Conservation (phyloP, 2,329 filamentous ascomycete genomes). For the Cladosporium sphaerospermum region DNA sequence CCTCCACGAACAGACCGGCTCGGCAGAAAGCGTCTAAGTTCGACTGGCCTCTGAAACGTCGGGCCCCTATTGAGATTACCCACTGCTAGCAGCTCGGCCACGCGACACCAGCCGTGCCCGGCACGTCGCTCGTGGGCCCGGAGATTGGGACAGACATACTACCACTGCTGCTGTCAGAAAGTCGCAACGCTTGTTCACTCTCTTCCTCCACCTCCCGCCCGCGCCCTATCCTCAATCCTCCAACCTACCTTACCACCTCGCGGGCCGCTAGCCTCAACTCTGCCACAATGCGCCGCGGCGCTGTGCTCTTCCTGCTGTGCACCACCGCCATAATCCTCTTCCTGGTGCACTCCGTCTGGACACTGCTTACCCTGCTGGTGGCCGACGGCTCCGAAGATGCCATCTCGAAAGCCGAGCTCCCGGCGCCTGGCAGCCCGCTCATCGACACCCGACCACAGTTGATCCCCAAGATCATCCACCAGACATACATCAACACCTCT, state of each 20-base stretch:
- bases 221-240: not conserved
- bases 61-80: slow-evolving; percentile 2
- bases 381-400: slow-evolving; percentile 62
- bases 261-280: not conserved
- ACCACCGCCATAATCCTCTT: slow-evolving; percentile 59
- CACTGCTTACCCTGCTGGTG: slow-evolving; percentile 62
- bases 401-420: slow-evolving; percentile 60
- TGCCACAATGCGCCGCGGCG: slow-evolving; percentile 52
- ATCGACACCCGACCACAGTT: slow-evolving; percentile 53
- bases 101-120: slow-evolving; percentile 3
- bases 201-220: slow-evolving; percentile 5
- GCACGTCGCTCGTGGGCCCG: not conserved
- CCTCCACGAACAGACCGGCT: not conserved
- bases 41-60: not conserved
- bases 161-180: not conserved
- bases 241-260: not conserved
- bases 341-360: slow-evolving; percentile 63
- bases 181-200: not conserved
- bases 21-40: not conserved
- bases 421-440: slow-evolving; percentile 53
- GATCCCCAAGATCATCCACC: slow-evolving; percentile 72
- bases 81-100: slow-evolving; percentile 7
- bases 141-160: slow-evolving; percentile 10
- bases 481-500: slow-evolving; percentile 66
- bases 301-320: slow-evolving; percentile 58